phyloP scores from a whole-genome alignment of 1,139 yeast species.

The Zhuliangozyma parablackwelliae region DNA sequence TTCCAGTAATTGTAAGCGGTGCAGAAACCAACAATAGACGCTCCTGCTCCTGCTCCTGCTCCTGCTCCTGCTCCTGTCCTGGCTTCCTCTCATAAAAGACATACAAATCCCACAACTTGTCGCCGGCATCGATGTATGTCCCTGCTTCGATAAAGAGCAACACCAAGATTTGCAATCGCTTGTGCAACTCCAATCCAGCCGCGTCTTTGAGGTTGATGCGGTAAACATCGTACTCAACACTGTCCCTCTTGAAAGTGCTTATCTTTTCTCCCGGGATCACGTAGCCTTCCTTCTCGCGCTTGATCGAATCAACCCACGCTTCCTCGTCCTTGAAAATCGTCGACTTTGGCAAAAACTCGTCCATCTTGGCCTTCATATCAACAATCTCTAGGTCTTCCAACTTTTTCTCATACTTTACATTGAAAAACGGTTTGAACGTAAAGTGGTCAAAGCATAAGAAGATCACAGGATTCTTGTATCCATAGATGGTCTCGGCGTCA shows the following conservation, averaged over 20 bases:
- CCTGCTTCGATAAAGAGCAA: slow-evolving; percentile 92
- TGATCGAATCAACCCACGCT: slow-evolving; percentile 58
- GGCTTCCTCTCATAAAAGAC: slow-evolving; percentile 44
- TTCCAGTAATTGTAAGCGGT: slow-evolving; percentile 86
- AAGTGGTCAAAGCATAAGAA: slow-evolving; percentile 45
- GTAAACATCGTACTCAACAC: slow-evolving; percentile 30
- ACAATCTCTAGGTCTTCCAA: slow-evolving; percentile 47
- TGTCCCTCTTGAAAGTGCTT: slow-evolving; percentile 26
- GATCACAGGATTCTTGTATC: slow-evolving; percentile 64
- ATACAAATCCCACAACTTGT: slow-evolving; percentile 68
- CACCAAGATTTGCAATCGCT: slow-evolving; percentile 73
- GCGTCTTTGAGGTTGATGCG: slow-evolving; percentile 36
- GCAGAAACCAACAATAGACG: slow-evolving; percentile 66
- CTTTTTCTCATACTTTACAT: slow-evolving; percentile 52
- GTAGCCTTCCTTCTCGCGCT: slow-evolving; percentile 41
- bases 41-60: no score
- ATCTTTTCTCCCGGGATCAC: slow-evolving; percentile 49
- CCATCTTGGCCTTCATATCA: slow-evolving; percentile 49
- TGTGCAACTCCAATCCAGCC: slow-evolving; percentile 52
- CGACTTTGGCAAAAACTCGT: slow-evolving; percentile 56
- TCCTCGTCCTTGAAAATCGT: slow-evolving; percentile 60
- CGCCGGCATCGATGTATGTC: slow-evolving; percentile 73
- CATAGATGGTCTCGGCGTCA: slow-evolving; percentile 83
- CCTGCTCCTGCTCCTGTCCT: slow-evolving; percentile 21
- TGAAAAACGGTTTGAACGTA: slow-evolving; percentile 45